These are phyloP conservation scores for Rhizopogon vulgaris DNA, from an alignment of 768 basidiomycete species.

Conservation along the genomic window DNA sequence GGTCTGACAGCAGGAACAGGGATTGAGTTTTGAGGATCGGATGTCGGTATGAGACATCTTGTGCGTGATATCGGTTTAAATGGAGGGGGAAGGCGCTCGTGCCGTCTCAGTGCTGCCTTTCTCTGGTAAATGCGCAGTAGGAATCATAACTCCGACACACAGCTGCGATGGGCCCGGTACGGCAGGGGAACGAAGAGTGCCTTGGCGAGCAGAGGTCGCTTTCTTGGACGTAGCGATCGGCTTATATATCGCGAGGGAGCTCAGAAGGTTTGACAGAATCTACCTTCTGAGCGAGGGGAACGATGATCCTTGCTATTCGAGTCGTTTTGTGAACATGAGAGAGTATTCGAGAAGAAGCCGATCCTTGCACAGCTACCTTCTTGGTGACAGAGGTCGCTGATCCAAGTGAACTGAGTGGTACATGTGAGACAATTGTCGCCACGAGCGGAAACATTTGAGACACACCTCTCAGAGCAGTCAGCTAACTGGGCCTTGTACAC, in stretches of 20 bases:
- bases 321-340: neutral
- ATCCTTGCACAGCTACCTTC: constrained; percentile 51
- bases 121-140: constrained; percentile 2
- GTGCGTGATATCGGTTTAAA: neutral
- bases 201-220: neutral
- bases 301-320: neutral
- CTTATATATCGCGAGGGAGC: neutral
- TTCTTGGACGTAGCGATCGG: neutral
- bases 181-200: neutral
- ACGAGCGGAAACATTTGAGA: constrained; percentile 3
- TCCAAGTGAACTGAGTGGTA: constrained; percentile 50
- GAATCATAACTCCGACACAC: constrained; percentile 19
- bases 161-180: neutral
- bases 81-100: neutral
- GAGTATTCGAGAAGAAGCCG: neutral
- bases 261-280: neutral
- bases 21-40: too few species aligned
- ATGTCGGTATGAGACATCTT: neutral
- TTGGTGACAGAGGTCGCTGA: constrained; percentile 72
- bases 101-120: neutral
- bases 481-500: constrained; percentile 71
- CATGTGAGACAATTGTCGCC: constrained; percentile 5
- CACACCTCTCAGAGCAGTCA: constrained; percentile 57
- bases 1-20: neutral
- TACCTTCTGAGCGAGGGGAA: neutral